Percentiles rank a stretch among this genome's conserved stretches.
Evolutionary conservation across 805 yeast species (phyloP).

Genomic region (Barnettozyma wickerhamii): DNA sequence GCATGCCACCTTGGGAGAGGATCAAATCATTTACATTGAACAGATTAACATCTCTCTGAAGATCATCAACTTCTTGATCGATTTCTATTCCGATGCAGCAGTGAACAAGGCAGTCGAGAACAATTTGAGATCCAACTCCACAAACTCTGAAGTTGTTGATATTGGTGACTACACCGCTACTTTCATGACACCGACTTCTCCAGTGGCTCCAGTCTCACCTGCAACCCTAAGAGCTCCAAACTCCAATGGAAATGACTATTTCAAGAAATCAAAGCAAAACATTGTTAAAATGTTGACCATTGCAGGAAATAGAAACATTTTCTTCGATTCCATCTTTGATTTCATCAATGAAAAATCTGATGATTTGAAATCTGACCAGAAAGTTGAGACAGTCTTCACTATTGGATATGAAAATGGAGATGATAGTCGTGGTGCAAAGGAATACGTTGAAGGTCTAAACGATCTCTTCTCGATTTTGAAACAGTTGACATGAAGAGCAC

Average conservation of each 20-base stretch:
- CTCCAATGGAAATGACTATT: neutral
- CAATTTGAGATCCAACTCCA: neutral
- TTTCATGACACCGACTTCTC: constrained; percentile 25
- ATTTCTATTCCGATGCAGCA: constrained; percentile 26
- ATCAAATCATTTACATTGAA: constrained; percentile 68
- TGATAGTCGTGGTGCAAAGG: constrained; percentile 49
- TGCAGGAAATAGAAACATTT: constrained; percentile 62
- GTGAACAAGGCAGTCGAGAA: neutral
- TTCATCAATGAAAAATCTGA: constrained; percentile 36
- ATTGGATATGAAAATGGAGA: constrained; percentile 44
- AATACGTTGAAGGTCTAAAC: constrained; percentile 64
- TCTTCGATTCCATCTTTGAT: constrained; percentile 66
- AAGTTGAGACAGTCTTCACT: constrained; percentile 47
- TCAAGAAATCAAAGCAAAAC: neutral
- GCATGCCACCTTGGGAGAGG: constrained; percentile 72
- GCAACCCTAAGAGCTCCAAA: neutral
- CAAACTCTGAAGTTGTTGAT: constrained; percentile 8
- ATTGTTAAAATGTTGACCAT: constrained; percentile 42
- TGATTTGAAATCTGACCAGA: constrained; percentile 13
- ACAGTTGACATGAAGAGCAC: constrained; percentile 1
- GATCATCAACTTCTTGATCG: constrained; percentile 51
- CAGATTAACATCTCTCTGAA: constrained; percentile 53
- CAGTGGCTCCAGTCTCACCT: constrained; percentile 4
- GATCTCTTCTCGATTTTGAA: constrained; percentile 54
- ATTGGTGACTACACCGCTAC: constrained; percentile 24